phyloP scores from a whole-genome alignment of 768 basidiomycete species.

The Punctularia strigosozonata region DNA sequence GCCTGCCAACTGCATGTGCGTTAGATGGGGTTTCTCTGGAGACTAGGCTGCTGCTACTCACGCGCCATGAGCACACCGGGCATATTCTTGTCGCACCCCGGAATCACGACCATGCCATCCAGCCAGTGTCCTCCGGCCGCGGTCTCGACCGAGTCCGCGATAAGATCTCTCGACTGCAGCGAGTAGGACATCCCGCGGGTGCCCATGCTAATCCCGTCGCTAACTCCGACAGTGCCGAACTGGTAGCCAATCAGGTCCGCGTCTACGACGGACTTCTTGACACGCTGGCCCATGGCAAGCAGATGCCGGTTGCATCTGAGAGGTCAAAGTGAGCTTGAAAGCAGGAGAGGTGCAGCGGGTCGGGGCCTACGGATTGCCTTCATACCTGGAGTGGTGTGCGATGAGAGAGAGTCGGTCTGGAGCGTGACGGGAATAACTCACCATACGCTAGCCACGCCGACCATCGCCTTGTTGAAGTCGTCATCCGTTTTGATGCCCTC shows the following conservation, averaged over 20 bases:
- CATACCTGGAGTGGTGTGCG: conserved; percentile 55
- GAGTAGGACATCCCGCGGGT: conserved; percentile 90
- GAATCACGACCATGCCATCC: conserved; percentile 94
- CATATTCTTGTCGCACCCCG: conserved; percentile 99
- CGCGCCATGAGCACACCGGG: conserved; percentile 98
- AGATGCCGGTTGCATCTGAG: conserved; percentile 90
- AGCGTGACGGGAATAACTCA: conserved; percentile 28
- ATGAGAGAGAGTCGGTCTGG: conserved; percentile 9
- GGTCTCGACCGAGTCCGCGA: conserved; percentile 94
- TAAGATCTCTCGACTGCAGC: conserved; percentile 94
- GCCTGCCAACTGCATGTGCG: conserved; percentile 58
- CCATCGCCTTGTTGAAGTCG: conserved; percentile 94
- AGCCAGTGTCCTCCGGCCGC: conserved; percentile 96
- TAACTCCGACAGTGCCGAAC: conserved; percentile 95
- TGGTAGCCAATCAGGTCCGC: conserved; percentile 85
- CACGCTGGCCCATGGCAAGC: conserved; percentile 74
- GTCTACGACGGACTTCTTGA: conserved; percentile 68
- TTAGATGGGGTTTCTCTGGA: neutral
- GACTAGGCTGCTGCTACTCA: conserved; percentile 28
- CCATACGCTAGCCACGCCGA: conserved; percentile 96
- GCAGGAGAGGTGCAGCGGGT: neutral
- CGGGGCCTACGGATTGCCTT: conserved; percentile 85
- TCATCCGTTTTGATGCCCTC: conserved; percentile 72
- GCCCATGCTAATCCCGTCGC: conserved; percentile 98
- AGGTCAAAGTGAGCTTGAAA: neutral